Evolutionary conservation across 371 early-diverging fungal species (phyloP), one percentile per base, ranked within the genome.

Genomic region (Mortierella sp.): DNA sequence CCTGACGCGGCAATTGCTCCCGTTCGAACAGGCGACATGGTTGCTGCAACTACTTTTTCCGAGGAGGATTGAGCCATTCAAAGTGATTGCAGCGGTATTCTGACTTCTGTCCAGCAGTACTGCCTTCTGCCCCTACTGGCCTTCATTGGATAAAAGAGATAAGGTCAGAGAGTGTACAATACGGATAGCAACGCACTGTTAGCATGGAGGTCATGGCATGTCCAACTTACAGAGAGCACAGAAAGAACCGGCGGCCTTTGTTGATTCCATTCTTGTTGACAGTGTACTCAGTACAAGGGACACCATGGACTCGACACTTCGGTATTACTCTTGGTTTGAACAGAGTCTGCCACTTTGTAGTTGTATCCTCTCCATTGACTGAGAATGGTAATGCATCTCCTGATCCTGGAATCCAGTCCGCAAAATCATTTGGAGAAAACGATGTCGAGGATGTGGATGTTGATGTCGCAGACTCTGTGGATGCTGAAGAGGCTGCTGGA

Each of bases 261-360:
- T 92, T 94, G 1, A 87, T 86, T 0, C 93, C 92, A 28, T 86
- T 81, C 66, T 92, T 92, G 63, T 85, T 86, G 21, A 91, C 92
- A 0, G 74, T 84, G 44, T 74, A 81, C 63, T 88, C 87, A 54
- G 85, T 84, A n/a, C 89, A 87, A 7, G 85, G 82, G 58, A 83
- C 85, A n/a, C 83, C 79, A 71, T 94, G 94, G 34, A 83, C 79
- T 29, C 61, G 70, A 71, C 94, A 92, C 13, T 59, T 69, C 0
- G 94, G 93, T 14, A 82, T 66, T 24, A 71, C 55, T 1, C 67
- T 80, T 19, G 85, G 82, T 14, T 60, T 65, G 60, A 92, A 85
- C 10, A 92, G 53, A 2, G 68, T 63, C n/a, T 81, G 81, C 94
- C 94, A 93, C 28, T 82, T 81, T 7, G 71, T 61, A 16, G 76